Evolutionary conservation across 73 alveolate genomes (phyloP).

Genomic region (Tetrahymena elliotti): DNA sequence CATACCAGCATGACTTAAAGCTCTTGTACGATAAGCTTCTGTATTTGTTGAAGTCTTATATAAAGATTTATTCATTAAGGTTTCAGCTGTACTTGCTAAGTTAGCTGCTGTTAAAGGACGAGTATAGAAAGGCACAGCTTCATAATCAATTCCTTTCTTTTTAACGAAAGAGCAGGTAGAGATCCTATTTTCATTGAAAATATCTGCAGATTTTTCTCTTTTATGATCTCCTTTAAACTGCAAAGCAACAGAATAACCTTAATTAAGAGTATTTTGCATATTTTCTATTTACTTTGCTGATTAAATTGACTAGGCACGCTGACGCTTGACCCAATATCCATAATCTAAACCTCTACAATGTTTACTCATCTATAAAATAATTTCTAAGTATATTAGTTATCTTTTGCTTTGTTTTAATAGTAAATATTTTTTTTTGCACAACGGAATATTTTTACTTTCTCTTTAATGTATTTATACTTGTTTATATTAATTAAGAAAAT

Average conservation of each 20-base stretch:
- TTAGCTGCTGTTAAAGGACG: background rate
- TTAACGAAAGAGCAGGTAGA: background rate
- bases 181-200: background rate
- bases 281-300: background rate
- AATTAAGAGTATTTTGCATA: background rate
- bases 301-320: background rate
- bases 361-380: background rate
- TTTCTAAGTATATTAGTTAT: background rate
- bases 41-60: background rate
- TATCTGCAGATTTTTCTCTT: background rate
- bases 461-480: background rate
- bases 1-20: background rate
- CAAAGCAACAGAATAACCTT: background rate
- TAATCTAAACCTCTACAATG: background rate
- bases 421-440: background rate
- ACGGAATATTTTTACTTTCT: background rate
- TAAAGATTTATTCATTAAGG: background rate
- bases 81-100: background rate
- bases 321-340: background rate
- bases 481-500: background rate
- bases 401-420: background rate
- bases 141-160: background rate
- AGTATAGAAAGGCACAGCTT: background rate
- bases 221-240: background rate
- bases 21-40: background rate